Conservation (phyloP, 441 rosid genomes). For the Omphalea diandra region DNA sequence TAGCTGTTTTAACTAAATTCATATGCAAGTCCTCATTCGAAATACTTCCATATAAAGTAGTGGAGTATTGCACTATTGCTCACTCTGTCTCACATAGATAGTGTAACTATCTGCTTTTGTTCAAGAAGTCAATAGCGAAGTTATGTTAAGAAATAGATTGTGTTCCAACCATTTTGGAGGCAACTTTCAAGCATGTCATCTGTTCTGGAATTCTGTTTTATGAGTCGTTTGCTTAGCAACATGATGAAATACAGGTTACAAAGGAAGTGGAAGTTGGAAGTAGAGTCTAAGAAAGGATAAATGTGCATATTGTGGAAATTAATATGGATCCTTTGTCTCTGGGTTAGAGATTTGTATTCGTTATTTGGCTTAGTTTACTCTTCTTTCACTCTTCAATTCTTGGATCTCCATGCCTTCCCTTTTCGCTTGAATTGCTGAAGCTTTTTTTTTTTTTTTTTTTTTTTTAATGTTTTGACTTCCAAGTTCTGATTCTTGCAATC, state of each 20-base stretch:
- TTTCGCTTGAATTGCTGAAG: background rate
- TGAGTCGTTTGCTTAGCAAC: background rate
- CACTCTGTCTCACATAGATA: background rate
- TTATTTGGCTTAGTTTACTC: background rate
- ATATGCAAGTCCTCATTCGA: background rate
- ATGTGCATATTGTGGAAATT: background rate
- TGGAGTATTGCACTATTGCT: background rate
- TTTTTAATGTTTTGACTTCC: too few relatives aligned
- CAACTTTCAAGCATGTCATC: background rate
- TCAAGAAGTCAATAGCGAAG: background rate
- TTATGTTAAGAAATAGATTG: background rate
- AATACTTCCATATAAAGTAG: background rate
- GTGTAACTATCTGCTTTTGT: background rate
- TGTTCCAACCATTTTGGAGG: conserved; percentile 3
- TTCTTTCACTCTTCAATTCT: background rate
- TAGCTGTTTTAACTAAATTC: background rate
- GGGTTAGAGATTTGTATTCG: background rate
- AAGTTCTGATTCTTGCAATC: background rate
- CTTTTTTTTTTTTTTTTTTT: background rate
- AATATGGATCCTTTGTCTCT: background rate
- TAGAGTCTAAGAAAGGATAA: background rate
- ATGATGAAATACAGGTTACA: background rate
- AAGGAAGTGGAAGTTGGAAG: background rate
- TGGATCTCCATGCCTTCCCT: background rate
- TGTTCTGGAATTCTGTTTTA: background rate